Percentiles rank a stretch among this genome's conserved stretches.
These are phyloP conservation scores for Termitomyces sp. DNA, from an alignment of 768 basidiomycete genomes.

Conservation along the genomic window DNA sequence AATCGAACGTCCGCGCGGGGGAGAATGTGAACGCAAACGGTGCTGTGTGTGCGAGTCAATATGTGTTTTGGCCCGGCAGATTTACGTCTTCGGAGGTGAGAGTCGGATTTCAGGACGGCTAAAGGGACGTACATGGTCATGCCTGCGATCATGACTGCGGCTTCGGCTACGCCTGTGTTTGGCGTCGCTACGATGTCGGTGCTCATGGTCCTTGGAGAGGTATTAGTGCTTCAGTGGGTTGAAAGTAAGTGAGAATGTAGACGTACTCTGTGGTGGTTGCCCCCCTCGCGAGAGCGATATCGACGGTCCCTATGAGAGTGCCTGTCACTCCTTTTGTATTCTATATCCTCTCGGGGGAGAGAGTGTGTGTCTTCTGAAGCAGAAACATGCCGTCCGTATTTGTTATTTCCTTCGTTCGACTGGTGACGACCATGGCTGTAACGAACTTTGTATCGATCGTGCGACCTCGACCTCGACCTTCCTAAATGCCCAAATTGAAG, in stretches of 20 bases:
- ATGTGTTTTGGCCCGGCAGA: background rate
- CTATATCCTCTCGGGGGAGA: background rate
- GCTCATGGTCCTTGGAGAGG: background rate
- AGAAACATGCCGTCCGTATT: background rate
- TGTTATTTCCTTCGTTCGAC: background rate
- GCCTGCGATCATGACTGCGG: slow-evolving; percentile 3
- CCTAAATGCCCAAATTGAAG: background rate
- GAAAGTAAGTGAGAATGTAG: background rate
- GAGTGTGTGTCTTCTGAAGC: background rate
- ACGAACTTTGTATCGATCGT: background rate
- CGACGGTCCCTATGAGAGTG: background rate
- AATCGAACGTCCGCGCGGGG: background rate
- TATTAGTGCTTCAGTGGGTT: background rate
- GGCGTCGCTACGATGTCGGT: background rate
- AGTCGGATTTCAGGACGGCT: slow-evolving; percentile 2
- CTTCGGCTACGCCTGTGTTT: background rate
- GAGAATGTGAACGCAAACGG: background rate
- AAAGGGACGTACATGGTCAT: slow-evolving; percentile 12
- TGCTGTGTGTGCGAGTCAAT: slow-evolving; percentile 4
- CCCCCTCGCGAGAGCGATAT: slow-evolving; percentile 1
- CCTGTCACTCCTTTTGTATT: background rate
- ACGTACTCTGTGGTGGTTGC: background rate
- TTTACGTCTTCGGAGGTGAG: slow-evolving; percentile 16
- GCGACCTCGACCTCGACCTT: slow-evolving; percentile 8
- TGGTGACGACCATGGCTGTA: background rate